A percentile compares a stretch with the other conserved stretches of the same genome.
These are phyloP conservation scores for Ophiostoma triangulosporum DNA, from an alignment of 2,329 filamentous ascomycete genomes.

Conservation along the genomic window DNA sequence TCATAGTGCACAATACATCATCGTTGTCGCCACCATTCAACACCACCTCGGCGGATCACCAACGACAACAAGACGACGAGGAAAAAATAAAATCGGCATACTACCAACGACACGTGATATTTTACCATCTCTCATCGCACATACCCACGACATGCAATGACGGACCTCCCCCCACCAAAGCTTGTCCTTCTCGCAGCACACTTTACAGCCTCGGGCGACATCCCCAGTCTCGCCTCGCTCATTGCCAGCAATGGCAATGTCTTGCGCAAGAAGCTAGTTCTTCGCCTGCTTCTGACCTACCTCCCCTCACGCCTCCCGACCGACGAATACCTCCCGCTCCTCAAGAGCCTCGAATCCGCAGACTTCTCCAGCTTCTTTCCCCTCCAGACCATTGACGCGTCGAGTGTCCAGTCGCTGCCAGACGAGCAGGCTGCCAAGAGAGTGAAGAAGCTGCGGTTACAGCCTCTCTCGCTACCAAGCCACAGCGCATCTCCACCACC, in stretches of 20 bases:
- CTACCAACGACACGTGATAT: too few species aligned
- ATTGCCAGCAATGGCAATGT: constrained; percentile 41
- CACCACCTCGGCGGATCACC: too few species aligned
- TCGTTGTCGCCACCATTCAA: neutral
- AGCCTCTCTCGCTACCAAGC: constrained; percentile 38
- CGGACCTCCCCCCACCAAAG: constrained; percentile 48
- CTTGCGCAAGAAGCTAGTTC: constrained; percentile 48
- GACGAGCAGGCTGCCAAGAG: constrained; percentile 52
- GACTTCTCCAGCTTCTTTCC: constrained; percentile 18
- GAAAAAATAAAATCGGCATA: neutral
- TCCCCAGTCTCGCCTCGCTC: constrained; percentile 47
- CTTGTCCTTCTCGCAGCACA: constrained; percentile 61
- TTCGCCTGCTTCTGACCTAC: constrained; percentile 63
- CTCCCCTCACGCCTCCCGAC: constrained; percentile 59
- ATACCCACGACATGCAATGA: constrained; percentile 3
- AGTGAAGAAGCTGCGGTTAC: constrained; percentile 48
- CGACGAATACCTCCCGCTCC: constrained; percentile 44
- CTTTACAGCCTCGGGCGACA: constrained; percentile 51
- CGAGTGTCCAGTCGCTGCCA: constrained; percentile 42
- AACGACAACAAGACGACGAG: neutral
- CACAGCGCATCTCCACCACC: constrained; percentile 12
- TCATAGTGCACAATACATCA: neutral
- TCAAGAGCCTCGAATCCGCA: constrained; percentile 42
- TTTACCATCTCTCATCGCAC: too few species aligned
- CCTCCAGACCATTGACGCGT: constrained; percentile 37